Evolutionary conservation across 208 protist genomes (phyloP), one percentile per base, ranked within the genome.

Genomic region (Naegleria fowleri): DNA sequence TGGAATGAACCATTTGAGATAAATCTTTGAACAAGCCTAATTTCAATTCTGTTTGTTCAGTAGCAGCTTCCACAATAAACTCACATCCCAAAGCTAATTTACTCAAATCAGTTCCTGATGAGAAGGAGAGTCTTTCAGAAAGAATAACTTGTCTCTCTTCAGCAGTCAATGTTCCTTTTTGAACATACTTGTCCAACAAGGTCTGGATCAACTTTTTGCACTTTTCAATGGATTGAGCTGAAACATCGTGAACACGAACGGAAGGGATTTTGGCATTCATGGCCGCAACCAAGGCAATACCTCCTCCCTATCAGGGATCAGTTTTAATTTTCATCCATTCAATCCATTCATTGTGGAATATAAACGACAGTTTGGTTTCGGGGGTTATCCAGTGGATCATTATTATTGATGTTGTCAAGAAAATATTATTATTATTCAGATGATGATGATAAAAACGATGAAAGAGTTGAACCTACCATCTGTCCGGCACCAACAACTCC

Each of bases 1-100:
- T 79, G n/a, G 15, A 19, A 33, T 90, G n/a, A 67, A 41, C 33
- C 13, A 94, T 29, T 7, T 79, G 38, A 79, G 91, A 91, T 0
- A 93, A 55, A 48, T 36, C n/a, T 7, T 43, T 58, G 91, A 94
- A 93, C 40, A 94, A 89, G 9, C 36, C 33, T 36, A 84, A 33
- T 83, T 94, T 94, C n/a, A 93, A n/a, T 6, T 86, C 92, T 29
- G 39, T 52, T 19, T 92, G 51, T 87, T 94, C 93, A 67, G 92
- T 90, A 2, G 91, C 93, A 39, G 93, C 93, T 58, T 97, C 96
- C 67, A 97, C 91, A 75, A 96, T 91, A 79, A 97, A 92, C 88
- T 96, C 95, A 29, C 83, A 75, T 39, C 90, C 84, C 43, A 7
- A 48, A 15, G 6, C 29, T 16, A 96, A 59, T 25, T 40, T 39